phyloP scores from a whole-genome alignment of 805 yeast species.

The Kodamaea kakaduensis region DNA sequence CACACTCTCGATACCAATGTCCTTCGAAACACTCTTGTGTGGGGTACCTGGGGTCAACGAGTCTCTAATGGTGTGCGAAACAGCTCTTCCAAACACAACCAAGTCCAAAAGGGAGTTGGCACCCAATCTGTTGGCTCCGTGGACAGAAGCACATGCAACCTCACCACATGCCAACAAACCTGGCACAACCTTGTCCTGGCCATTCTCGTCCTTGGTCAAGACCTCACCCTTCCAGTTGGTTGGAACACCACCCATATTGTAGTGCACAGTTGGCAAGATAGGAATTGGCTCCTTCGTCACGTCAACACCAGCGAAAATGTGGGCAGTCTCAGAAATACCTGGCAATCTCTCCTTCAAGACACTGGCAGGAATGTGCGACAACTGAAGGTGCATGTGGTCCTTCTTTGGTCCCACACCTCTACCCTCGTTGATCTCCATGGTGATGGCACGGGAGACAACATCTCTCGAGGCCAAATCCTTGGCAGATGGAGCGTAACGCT shows the following conservation, averaged over 20 bases:
- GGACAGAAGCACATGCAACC: slow-evolving; percentile 98
- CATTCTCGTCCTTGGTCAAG: slow-evolving; percentile 73
- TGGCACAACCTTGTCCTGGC: slow-evolving; percentile 86
- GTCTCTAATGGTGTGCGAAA: slow-evolving; percentile 85
- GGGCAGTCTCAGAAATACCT: slow-evolving; percentile 98
- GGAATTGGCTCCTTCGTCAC: slow-evolving; percentile 99
- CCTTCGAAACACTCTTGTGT: slow-evolving; percentile 75
- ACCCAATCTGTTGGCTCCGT: slow-evolving; percentile 98
- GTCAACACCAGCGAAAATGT: slow-evolving; percentile 98
- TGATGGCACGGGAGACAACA: slow-evolving; percentile 96
- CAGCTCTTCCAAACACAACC: slow-evolving; percentile 98
- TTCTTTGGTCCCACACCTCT: slow-evolving; percentile 97
- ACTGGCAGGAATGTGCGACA: slow-evolving; percentile 87
- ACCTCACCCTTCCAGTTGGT: slow-evolving; percentile 97
- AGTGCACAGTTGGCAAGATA: slow-evolving; percentile 95
- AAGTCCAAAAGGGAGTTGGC: slow-evolving; percentile 95
- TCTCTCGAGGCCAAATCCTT: slow-evolving; percentile 98
- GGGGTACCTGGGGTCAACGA: slow-evolving; percentile 85
- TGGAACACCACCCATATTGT: slow-evolving; percentile 99
- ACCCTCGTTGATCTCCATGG: slow-evolving; percentile 97
- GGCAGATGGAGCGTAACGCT: slow-evolving; percentile 97
- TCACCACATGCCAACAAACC: slow-evolving; percentile 98
- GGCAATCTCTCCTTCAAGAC: slow-evolving; percentile 95
- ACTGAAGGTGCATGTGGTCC: slow-evolving; percentile 93
- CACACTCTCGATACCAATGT: slow-evolving; percentile 84